Evolutionary conservation across 2,329 filamentous ascomycete species (phyloP), one percentile per base, ranked within the genome.

Genomic region (Beauveria medogensis): DNA sequence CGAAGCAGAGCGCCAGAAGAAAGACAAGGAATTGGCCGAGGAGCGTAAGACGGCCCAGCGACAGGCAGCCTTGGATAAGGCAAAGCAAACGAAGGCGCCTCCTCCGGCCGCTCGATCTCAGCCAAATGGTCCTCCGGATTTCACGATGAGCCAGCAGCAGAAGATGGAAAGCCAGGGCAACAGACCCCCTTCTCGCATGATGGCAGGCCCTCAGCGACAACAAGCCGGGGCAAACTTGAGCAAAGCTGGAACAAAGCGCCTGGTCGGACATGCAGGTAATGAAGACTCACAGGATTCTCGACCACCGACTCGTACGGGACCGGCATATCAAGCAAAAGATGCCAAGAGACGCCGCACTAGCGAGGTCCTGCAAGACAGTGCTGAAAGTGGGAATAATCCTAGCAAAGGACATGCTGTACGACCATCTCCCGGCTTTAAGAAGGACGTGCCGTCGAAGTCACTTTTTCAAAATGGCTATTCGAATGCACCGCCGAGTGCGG

Each of bases 341-440:
- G 80, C 83, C 24, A 97, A 96, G 78, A 84, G 92, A 61, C 84
- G 91, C 66, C 88, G 88, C 70, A 94, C 88, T 57, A 86, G 88
- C 47, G 89, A 93, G 56, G 83, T 86, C 61, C 82, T 84, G 63
- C 86, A 90, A 64, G 82, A 87, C 60, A 84, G 87, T 59, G 75
- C 80, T 48, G 81, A 84, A 52, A 79, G 80, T 69, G 80, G 84
- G 61, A 81, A 83, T 46, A 80, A 84, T 51, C 76, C 77, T 62
- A 80, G 92, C 67, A 94, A 92, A 77, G 90, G 88, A 16, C 90
- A 91, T 57, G 91, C 92, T 6, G 91, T 95, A 66, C 86, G 92
- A 62, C 91, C 92, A 63, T 95, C 91, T 2, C 87, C 82, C 54
- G 80, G 77, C 41, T 77, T 81, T 68, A 85, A 84, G 73, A 92